phyloP scores from a whole-genome alignment of 345 rosid genomes.

The Eucalyptus rudis region DNA sequence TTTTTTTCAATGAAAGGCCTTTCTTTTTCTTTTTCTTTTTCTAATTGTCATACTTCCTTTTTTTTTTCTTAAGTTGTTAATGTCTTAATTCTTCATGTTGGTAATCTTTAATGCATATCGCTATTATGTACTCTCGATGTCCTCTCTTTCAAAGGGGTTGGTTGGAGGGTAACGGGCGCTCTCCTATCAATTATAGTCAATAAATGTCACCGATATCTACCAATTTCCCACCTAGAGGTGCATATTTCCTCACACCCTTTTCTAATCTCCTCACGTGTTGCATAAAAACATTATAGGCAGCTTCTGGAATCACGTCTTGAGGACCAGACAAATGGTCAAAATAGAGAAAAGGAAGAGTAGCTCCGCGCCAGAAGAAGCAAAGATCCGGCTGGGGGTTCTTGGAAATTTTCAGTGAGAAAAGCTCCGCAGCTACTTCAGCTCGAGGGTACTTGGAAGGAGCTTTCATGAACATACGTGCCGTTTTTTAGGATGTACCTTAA shows the following conservation, averaged over 20 bases:
- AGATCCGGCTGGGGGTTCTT: background rate
- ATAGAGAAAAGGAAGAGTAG: background rate
- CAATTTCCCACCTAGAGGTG: accelerated
- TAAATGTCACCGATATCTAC: background rate
- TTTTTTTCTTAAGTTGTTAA: background rate
- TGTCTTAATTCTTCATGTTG: background rate
- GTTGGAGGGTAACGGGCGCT: background rate
- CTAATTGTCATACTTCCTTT: background rate
- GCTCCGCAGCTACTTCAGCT: background rate
- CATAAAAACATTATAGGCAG: background rate
- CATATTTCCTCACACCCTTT: background rate
- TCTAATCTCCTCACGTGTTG: background rate
- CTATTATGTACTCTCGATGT: background rate
- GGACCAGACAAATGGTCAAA: background rate
- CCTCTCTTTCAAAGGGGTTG: background rate
- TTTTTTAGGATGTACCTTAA: background rate
- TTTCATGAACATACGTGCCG: background rate
- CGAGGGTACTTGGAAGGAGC: background rate
- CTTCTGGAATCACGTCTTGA: background rate
- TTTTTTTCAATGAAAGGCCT: no score
- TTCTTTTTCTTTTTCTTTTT: no score
- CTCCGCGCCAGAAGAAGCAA: background rate
- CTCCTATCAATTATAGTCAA: background rate
- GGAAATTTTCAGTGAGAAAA: background rate
- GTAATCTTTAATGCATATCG: background rate